Percentiles rank a stretch among this genome's conserved stretches.
Evolutionary conservation across 306 rosid species (phyloP).

Genomic region (Delonix regia): DNA sequence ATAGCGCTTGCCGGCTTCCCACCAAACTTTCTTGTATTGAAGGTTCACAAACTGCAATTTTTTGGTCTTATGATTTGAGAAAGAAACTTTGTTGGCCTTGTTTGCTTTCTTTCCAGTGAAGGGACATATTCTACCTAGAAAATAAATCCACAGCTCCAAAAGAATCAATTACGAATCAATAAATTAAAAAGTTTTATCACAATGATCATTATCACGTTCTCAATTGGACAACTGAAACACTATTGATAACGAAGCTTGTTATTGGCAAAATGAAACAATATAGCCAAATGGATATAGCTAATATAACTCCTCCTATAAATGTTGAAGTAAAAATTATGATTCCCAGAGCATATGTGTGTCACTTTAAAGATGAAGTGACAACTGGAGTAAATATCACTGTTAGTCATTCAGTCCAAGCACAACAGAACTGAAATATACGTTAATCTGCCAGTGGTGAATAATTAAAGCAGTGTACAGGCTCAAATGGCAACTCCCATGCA

Average conservation of each 20-base stretch:
- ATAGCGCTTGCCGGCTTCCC: conserved; percentile 97
- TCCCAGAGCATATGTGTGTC: background rate
- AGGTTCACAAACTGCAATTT: conserved; percentile 92
- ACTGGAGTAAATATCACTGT: background rate
- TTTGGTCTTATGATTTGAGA: conserved; percentile 89
- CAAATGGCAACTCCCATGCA: background rate
- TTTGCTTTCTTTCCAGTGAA: conserved; percentile 92
- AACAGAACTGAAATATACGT: background rate
- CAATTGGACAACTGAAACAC: conserved; percentile 1
- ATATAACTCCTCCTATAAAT: background rate
- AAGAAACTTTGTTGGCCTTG: conserved; percentile 82
- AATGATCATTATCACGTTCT: background rate
- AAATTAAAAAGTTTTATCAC: background rate
- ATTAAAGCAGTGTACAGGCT: background rate
- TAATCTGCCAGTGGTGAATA: background rate
- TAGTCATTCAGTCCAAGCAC: background rate
- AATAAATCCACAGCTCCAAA: conserved; percentile 4
- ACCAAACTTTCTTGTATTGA: conserved; percentile 92
- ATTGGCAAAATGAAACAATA: background rate
- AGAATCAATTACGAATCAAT: conserved; percentile 1
- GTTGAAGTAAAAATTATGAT: background rate
- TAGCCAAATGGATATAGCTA: background rate
- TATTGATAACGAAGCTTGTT: conserved; percentile 1
- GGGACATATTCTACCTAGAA: conserved; percentile 81
- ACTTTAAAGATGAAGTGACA: background rate